Base-by-base conservation (phyloP, 2,329 filamentous ascomycete species). In the Colletotrichum sp. region DNA sequence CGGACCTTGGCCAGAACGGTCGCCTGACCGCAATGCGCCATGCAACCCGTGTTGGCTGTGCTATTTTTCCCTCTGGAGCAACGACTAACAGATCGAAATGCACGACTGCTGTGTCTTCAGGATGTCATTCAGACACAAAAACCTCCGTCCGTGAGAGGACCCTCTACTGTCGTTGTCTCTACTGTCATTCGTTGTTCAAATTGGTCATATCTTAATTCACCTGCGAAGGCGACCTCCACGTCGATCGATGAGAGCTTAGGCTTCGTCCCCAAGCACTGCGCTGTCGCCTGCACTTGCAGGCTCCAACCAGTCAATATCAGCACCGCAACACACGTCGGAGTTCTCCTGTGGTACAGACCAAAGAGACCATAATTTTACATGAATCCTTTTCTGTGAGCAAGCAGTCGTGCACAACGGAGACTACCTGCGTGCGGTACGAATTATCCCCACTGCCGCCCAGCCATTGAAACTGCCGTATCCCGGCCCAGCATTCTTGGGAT, bases 391-490 rank as follows among this genome's bases (percentile, higher is more conserved):
- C 6, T 49, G 10, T 21, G 44, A 49, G 44, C n/a, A 49, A 49
- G 44, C 44, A 49, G 32, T 15, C 34, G 13, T 21, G 5, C 49
- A 68, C 26, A 68, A 24, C 26, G 30, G 44, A 68, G 63, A 26
- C 63, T 64, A 7, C 18, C 1, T 18, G n/a, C 9, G 13, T 30
- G 36, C 39, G n/a, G 44, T 60, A 62, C 26, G n/a, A 64, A 59
- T 24, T 6, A 34, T 28, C 71, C 26, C 72, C 30, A 36, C 72
- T 60, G 30, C 26, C 26, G 73, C 74, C 74, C 70, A 74, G 71
- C 34, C 34, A 32, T 60, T 24, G 28, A 64, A 8, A 28, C 71
- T 74, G 74, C 74, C 74, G 71, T 60, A 62, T 74, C 44, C 74
- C 74, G 74, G 39, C 44, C n/a, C 21, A 60, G 26, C 71, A 49